Evolutionary conservation across 345 rosid species (phyloP), one percentile per base, ranked within the genome.

Genomic region (Gossypium longicalyx): DNA sequence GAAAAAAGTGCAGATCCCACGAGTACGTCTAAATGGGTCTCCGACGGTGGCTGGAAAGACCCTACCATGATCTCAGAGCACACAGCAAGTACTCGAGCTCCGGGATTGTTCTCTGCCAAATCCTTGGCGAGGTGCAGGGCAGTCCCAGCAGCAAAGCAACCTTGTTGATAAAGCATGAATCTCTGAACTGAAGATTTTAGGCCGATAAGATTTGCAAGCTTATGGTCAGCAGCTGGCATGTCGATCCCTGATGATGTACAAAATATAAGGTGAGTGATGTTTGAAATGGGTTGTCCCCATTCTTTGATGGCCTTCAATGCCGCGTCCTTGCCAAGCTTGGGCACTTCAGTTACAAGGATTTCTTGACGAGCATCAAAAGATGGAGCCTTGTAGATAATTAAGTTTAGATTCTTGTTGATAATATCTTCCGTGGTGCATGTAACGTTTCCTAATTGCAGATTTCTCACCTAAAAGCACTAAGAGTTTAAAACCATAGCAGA

Each of bases 91-190:
- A 58, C 62, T 22, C 34, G 62, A 22, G 62, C 62, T 22, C 34
- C 62, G 16, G 2, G 16, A 17, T 54, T 53, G 27, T 71, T 71
- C 44, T 71, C 63, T 2, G 63, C 74, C 29, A 71, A 7, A 51
- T 71, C 74, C 60, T 71, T 71, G 49, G 63, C 25, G 2, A 71
- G 62, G 0, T 63, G 74, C 20, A 71, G 74, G 27, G 73, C 73
- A 41, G 73, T 52, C 47, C 62, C 49, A 12, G 25, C 62, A 19
- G 48, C 73, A 56, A 17, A 70, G 73, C 48, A 70, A 38, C 73
- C 73, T 17, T 51, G 61, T 17, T 52, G 22, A 16, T 52, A 51
- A 41, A 71, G 11, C 63, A 71, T 53, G 63, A 71, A 38, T 11
- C n/a, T 53, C 2, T 43, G 59, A 57, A 54, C 45, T 2, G 49